Evolutionary conservation across 768 basidiomycete species (phyloP).

Genomic region (Termitomyces sp.): DNA sequence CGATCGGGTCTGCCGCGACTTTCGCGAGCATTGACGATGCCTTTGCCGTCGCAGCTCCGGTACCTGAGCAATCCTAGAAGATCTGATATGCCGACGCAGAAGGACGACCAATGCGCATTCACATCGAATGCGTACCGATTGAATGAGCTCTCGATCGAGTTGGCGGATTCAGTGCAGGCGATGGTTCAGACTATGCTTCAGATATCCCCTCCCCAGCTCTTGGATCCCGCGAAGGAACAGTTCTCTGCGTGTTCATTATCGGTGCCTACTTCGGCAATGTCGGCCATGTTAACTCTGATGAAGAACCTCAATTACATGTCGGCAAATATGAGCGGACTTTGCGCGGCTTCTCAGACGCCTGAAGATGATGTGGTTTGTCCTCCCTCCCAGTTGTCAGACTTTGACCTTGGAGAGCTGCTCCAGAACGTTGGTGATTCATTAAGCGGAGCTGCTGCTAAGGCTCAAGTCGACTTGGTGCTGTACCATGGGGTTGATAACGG

Average conservation of each 20-base stretch:
- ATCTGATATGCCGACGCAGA: background rate
- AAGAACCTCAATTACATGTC: slow-evolving; percentile 92
- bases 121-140: slow-evolving; percentile 36
- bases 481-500: slow-evolving; percentile 83
- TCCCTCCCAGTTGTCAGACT: slow-evolving; percentile 48
- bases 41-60: slow-evolving; percentile 75
- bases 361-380: background rate
- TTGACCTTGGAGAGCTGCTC: slow-evolving; percentile 88
- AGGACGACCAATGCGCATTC: background rate
- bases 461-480: slow-evolving; percentile 86
- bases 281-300: slow-evolving; percentile 87
- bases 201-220: slow-evolving; percentile 82
- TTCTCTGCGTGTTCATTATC: slow-evolving; percentile 86
- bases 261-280: slow-evolving; percentile 84
- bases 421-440: slow-evolving; percentile 88
- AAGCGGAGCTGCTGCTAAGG: slow-evolving; percentile 78
- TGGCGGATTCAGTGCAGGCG: slow-evolving; percentile 89
- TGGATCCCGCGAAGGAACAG: slow-evolving; percentile 92
- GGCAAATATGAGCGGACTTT: slow-evolving; percentile 70
- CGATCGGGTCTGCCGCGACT: slow-evolving; percentile 46
- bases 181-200: slow-evolving; percentile 90
- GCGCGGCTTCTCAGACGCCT: slow-evolving; percentile 14
- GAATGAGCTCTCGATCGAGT: slow-evolving; percentile 75
- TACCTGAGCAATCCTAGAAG: slow-evolving; percentile 65
- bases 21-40: slow-evolving; percentile 75